Percentiles rank a stretch among this genome's conserved stretches.
Evolutionary conservation across 2,329 filamentous ascomycete species (phyloP).

Genomic region (Zymoseptoria tritici): DNA sequence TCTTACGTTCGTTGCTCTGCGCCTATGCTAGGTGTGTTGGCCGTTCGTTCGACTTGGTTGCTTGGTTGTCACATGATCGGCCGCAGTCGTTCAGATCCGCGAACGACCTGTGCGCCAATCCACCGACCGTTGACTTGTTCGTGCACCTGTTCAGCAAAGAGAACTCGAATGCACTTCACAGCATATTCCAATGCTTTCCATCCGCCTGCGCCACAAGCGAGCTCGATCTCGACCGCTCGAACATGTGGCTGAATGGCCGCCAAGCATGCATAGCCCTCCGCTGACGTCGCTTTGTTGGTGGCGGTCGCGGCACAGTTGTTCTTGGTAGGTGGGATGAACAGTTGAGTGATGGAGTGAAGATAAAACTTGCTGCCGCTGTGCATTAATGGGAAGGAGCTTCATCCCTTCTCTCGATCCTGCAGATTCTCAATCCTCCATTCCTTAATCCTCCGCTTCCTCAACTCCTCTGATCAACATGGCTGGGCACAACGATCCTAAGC

Average conservation of each 20-base stretch:
- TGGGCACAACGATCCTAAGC: slow-evolving; percentile 48
- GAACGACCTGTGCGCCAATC: background rate
- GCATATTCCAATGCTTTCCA: background rate
- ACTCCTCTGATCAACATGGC: slow-evolving; percentile 31
- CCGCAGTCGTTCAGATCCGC: background rate
- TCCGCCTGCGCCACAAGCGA: background rate
- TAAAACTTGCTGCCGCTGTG: background rate
- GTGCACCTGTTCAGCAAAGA: background rate
- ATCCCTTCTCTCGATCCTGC: background rate
- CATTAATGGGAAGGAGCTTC: background rate
- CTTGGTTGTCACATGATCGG: background rate
- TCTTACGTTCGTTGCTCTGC: background rate
- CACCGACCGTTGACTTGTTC: background rate
- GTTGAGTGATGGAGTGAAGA: background rate
- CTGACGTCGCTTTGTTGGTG: background rate
- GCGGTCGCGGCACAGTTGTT: background rate
- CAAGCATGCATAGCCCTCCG: background rate
- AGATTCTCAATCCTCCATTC: background rate
- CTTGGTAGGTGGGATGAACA: background rate
- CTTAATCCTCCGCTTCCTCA: background rate
- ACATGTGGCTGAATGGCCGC: background rate
- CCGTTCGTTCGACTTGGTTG: no score
- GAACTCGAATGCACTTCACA: background rate
- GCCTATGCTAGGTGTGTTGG: no score
- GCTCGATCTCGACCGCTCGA: background rate